Percentiles rank a stretch among this genome's conserved stretches.
phyloP scores from a whole-genome alignment of 768 basidiomycete genomes.

The Boletus tomentosulus region DNA sequence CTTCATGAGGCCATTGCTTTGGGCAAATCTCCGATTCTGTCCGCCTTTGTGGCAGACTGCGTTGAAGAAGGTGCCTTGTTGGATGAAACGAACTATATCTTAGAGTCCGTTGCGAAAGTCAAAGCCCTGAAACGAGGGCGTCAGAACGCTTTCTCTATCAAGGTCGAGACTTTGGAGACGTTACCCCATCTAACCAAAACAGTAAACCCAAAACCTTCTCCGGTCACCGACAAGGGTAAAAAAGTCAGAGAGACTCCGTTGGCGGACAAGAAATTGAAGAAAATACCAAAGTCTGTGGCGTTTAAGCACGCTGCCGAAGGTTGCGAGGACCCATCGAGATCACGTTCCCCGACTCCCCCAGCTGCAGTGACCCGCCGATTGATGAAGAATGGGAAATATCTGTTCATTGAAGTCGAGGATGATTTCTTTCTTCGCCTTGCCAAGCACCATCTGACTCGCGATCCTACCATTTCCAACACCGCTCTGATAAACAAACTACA shows the following conservation, averaged over 20 bases:
- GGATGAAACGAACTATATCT: constrained; percentile 42
- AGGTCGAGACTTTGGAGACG: constrained; percentile 10
- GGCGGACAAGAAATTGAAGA: constrained; percentile 8
- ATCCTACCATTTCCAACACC: constrained; percentile 40
- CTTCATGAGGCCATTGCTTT: constrained; percentile 31
- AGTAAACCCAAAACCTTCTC: constrained; percentile 6
- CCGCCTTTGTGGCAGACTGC: constrained; percentile 53
- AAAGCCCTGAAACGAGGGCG: constrained; percentile 24
- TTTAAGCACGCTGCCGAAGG: not conserved
- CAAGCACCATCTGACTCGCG: constrained; percentile 42
- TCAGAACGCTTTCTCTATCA: constrained; percentile 13
- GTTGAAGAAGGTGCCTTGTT: constrained; percentile 41
- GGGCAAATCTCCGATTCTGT: constrained; percentile 46
- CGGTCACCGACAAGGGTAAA: constrained; percentile 1
- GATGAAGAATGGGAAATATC: constrained; percentile 31
- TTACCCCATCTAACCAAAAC: not conserved
- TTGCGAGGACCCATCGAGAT: constrained; percentile 1
- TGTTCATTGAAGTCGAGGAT: constrained; percentile 49
- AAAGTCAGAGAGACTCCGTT: constrained; percentile 4
- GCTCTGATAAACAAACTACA: constrained; percentile 38
- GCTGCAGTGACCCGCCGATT: constrained; percentile 28
- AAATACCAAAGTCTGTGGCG: not conserved
- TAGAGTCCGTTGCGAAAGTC: constrained; percentile 30
- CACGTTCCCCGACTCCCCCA: constrained; percentile 46
- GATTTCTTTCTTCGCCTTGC: constrained; percentile 46